Percentiles rank a stretch among this genome's conserved stretches.
These are phyloP conservation scores for Malus asiatica DNA, from an alignment of 306 rosid species.

Conservation along the genomic window DNA sequence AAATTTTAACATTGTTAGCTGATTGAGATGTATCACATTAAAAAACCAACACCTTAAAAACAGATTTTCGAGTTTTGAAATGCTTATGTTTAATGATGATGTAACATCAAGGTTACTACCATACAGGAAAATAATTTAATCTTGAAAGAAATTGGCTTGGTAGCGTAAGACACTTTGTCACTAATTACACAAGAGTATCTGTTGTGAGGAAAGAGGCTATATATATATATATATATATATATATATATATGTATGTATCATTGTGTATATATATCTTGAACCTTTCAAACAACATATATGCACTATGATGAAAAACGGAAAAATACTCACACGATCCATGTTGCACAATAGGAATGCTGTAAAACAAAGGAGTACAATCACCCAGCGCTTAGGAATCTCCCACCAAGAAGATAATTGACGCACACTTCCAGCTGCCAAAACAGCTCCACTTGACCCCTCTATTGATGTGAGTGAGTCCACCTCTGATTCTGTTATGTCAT, in stretches of 20 bases:
- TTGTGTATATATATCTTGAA: background rate
- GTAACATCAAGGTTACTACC: background rate
- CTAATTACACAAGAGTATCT: background rate
- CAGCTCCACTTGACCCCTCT: conserved; percentile 65
- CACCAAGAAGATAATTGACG: conserved; percentile 51
- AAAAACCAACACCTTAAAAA: background rate
- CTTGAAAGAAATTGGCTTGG: background rate
- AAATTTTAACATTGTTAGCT: conserved; percentile 8
- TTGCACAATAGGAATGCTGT: conserved; percentile 80
- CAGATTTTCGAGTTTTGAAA: background rate
- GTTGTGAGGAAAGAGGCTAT: background rate
- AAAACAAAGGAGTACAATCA: conserved; percentile 84
- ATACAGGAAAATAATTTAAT: background rate
- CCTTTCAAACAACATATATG: background rate
- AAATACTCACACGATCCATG: conserved; percentile 91
- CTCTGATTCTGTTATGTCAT: conserved; percentile 39
- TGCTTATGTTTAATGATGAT: background rate
- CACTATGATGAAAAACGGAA: background rate
- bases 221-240: too few relatives aligned
- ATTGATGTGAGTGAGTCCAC: conserved; percentile 43
- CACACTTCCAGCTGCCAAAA: conserved; percentile 43
- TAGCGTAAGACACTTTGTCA: background rate
- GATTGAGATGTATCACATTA: background rate
- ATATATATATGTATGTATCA: too few relatives aligned
- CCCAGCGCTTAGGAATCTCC: conserved; percentile 93